phyloP scores from a whole-genome alignment of 306 rosid species.

The Corylus americana region DNA sequence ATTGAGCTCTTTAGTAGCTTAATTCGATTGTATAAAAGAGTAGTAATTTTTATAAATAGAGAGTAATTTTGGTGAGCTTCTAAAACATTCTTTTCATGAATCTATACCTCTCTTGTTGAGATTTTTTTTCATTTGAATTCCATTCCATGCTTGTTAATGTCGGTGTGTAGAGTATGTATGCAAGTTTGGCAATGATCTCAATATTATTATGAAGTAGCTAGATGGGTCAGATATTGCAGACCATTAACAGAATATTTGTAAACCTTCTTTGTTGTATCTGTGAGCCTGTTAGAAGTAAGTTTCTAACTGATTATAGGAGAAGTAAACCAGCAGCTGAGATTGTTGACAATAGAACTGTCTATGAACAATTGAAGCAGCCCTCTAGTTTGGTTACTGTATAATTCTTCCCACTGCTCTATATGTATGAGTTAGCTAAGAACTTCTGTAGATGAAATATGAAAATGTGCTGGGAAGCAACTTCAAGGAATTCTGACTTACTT shows the following conservation, averaged over 20 bases:
- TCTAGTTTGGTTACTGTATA: background rate
- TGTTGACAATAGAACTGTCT: background rate
- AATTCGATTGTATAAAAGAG: slow-evolving; percentile 27
- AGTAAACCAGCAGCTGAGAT: background rate
- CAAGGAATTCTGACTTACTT: no score
- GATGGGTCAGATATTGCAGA: background rate
- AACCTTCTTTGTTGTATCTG: background rate
- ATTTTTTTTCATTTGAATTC: background rate
- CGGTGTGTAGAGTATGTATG: background rate
- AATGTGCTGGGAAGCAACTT: background rate
- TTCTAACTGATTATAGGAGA: background rate
- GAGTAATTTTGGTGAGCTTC: background rate
- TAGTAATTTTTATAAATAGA: slow-evolving; percentile 1
- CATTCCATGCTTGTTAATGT: background rate
- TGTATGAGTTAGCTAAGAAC: background rate
- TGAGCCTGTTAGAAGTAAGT: background rate
- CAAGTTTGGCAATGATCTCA: background rate
- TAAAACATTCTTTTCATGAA: background rate
- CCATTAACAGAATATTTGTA: background rate
- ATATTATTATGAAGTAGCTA: background rate
- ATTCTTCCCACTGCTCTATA: background rate
- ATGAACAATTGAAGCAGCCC: background rate
- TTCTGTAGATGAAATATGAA: background rate
- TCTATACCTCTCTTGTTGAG: background rate
- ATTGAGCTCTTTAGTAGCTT: slow-evolving; percentile 57